Percentiles rank a stretch among this genome's conserved stretches.
Conservation (phyloP, 306 rosid genomes). For the Pterocarpus macrocarpus region DNA sequence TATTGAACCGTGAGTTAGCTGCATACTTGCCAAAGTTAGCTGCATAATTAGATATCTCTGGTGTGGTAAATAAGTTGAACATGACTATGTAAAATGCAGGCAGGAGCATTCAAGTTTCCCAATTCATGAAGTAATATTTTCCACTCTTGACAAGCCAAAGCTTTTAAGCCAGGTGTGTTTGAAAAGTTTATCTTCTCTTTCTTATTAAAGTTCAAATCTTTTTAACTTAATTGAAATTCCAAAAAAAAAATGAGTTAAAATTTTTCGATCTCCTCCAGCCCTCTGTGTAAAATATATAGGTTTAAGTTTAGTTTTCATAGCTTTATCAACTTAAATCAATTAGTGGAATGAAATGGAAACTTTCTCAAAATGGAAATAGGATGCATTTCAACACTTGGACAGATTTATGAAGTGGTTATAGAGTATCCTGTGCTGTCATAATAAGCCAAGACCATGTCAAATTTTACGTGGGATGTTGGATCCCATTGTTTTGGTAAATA, state of each 20-base stretch:
- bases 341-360: constrained; percentile 9
- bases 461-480: constrained; percentile 12
- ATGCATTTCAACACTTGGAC: constrained; percentile 15
- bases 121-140: constrained; percentile 92
- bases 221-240: constrained; percentile 28
- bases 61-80: constrained; percentile 46
- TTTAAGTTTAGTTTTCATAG: constrained; percentile 30
- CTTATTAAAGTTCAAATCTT: constrained; percentile 22
- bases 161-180: constrained; percentile 93
- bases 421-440: constrained; percentile 11
- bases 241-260: neutral
- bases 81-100: constrained; percentile 66
- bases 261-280: neutral
- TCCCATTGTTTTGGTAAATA: constrained; percentile 9
- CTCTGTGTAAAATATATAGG: neutral
- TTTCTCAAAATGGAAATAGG: neutral
- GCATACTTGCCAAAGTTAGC: constrained; percentile 28
- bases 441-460: constrained; percentile 5
- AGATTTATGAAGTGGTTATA: constrained; percentile 10
- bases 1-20: neutral
- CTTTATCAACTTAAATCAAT: constrained; percentile 14
- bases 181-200: constrained; percentile 29
- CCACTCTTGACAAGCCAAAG: constrained; percentile 94
- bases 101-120: constrained; percentile 60
- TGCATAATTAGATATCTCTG: constrained; percentile 21